Evolutionary conservation across 192 early-diverging fungal species (phyloP), one percentile per base, ranked within the genome.

Genomic region (Backusella macrospora): DNA sequence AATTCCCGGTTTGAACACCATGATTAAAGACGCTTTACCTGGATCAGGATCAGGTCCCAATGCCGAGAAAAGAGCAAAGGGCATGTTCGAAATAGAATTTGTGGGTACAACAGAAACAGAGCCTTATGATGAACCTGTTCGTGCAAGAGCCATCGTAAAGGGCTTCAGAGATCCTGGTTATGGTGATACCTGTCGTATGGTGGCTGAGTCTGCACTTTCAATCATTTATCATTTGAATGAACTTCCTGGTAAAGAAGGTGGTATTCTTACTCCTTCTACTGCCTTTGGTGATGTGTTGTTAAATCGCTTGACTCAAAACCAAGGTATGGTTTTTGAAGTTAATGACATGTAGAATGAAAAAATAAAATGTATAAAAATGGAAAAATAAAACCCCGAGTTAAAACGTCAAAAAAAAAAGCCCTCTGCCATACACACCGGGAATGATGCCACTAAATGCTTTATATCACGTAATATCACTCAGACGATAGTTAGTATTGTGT

Each of bases 161-260:
- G 84, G 73, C 5, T 83, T 84, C 14, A 83, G 83, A 18, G 96
- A 97, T 72, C 91, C 93, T 10, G 94, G 95, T 2, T 98, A 98
- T 80, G 83, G 83, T 37, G 94, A 94, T 73, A 96, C 94, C 1
- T 87, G 88, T 65, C 86, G 86, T 49, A 93, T 94, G 83, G 74
- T 96, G 26, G 86, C 90, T 29, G 94, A 98, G 71, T 82, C 90
- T 38, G 95, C 94, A 0, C 80, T 96, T 18, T 91, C 88, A 63
- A 73, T 96, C 63, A 87, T 91, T 8, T 77, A 92, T 55, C 84
- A 90, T 39, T 80, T 86, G 16, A 81, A 87, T 48, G 44, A 78
- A 2, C 62, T 86, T 10, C 85, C 88, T 67, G 77, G 86, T 34
- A 85, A 83, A 62, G 43, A 75, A 44, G 92, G 91, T 6, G 96